phyloP scores from a whole-genome alignment of 352 stramenopile species.

The Phytophthora citrophthora region DNA sequence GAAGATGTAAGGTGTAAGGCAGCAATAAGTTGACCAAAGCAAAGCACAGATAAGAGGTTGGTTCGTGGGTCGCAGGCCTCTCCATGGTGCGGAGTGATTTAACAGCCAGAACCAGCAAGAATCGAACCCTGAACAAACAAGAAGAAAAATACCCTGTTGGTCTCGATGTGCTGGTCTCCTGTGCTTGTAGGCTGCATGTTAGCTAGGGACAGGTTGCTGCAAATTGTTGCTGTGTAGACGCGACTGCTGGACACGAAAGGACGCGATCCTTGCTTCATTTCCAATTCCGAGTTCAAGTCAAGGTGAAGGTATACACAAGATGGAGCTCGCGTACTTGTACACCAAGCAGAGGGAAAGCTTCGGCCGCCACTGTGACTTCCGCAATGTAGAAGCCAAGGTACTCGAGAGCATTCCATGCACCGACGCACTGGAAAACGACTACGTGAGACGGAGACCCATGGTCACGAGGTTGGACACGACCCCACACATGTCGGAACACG shows the following conservation, averaged over 20 bases:
- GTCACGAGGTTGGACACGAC: conserved; percentile 90
- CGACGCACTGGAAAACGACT: conserved; percentile 90
- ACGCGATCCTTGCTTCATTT: conserved; percentile 39
- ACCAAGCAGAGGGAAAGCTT: conserved; percentile 94
- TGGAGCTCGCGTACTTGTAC: conserved; percentile 92
- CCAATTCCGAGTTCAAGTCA: conserved; percentile 8
- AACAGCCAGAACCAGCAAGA: conserved; percentile 15
- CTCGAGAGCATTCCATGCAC: conserved; percentile 90
- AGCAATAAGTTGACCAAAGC: conserved; percentile 18
- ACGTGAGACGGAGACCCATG: conserved; percentile 89
- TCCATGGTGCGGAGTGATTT: conserved; percentile 9
- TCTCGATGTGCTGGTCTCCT: conserved; percentile 17
- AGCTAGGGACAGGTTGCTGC: not conserved
- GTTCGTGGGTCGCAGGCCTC: not conserved
- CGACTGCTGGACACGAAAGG: conserved; percentile 25
- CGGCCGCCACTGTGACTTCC: conserved; percentile 93
- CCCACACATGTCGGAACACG: conserved; percentile 91
- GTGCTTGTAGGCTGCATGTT: conserved; percentile 9
- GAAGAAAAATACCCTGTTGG: conserved; percentile 39
- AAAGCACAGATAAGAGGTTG: conserved; percentile 17
- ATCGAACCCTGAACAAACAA: conserved; percentile 32
- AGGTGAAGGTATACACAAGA: too few relatives aligned
- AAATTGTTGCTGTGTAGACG: not conserved
- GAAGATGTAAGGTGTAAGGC: conserved; percentile 40
- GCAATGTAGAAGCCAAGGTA: conserved; percentile 89